Percentiles rank a stretch among this genome's conserved stretches.
phyloP scores from a whole-genome alignment of 352 stramenopile genomes.

The Pythium scleroteichum region DNA sequence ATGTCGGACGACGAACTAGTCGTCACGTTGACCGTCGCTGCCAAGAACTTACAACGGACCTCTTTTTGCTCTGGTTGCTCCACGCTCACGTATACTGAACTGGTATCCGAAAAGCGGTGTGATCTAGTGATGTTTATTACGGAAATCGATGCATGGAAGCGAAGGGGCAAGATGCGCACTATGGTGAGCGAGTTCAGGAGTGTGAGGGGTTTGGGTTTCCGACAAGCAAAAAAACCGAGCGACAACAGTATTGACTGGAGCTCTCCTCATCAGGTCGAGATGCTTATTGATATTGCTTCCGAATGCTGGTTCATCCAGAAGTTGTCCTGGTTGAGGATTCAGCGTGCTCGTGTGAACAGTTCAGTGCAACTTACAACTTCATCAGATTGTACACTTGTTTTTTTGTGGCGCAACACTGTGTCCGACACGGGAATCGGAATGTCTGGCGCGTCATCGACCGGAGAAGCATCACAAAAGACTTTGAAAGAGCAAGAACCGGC shows the following conservation, averaged over 20 bases:
- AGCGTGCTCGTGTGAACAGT: constrained; percentile 1
- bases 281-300: constrained; percentile 13
- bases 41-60: constrained; percentile 14
- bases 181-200: constrained; percentile 13
- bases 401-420: constrained; percentile 1
- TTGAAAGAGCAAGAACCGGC: too few relatives aligned
- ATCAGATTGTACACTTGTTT: neutral
- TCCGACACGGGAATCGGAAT: too few relatives aligned
- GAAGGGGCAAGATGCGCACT: neutral
- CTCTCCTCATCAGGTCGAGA: constrained; percentile 11
- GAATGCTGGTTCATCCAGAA: constrained; percentile 21
- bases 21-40: constrained; percentile 5
- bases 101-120: neutral
- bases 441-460: too few relatives aligned
- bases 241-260: constrained; percentile 3
- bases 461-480: too few relatives aligned
- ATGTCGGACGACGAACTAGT: neutral
- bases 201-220: constrained; percentile 21
- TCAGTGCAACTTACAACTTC: neutral
- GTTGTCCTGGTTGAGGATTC: constrained; percentile 10
- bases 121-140: constrained; percentile 24
- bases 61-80: constrained; percentile 12
- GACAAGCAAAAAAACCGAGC: neutral
- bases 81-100: too few relatives aligned
- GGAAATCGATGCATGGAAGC: constrained; percentile 23